A percentile compares a stretch with the other conserved stretches of the same genome.
phyloP scores from a whole-genome alignment of 2,329 filamentous ascomycete genomes.

The Colletotrichum nymphaeae region DNA sequence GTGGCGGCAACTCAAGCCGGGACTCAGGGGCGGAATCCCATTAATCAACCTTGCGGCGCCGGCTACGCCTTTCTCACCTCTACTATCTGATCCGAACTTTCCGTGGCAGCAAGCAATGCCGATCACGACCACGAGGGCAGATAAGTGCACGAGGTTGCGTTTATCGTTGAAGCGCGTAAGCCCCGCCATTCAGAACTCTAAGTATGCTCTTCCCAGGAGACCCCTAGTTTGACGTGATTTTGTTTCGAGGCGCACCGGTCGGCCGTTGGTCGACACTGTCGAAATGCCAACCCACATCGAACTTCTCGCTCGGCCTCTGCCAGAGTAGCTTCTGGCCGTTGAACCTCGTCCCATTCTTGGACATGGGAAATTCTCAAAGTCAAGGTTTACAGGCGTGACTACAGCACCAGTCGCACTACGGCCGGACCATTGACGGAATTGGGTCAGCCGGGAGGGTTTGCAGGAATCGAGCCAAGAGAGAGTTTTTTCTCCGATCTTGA shows the following conservation, averaged over 20 bases:
- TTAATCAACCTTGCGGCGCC: neutral
- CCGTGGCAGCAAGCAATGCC: neutral
- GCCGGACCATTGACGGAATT: neutral
- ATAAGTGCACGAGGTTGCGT: neutral
- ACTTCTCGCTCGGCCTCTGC: neutral
- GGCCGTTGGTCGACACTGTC: neutral
- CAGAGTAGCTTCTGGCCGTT: neutral
- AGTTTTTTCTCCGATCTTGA: neutral
- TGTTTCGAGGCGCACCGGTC: neutral
- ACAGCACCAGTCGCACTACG: neutral
- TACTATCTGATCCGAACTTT: neutral
- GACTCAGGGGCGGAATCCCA: neutral
- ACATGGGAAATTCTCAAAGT: neutral
- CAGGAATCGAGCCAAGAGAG: neutral
- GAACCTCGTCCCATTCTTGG: neutral
- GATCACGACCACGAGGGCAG: neutral
- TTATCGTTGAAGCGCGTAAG: neutral
- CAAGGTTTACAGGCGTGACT: neutral
- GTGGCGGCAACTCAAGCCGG: neutral
- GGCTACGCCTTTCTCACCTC: neutral
- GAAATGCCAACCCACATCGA: neutral
- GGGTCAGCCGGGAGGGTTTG: neutral
- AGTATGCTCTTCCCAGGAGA: neutral
- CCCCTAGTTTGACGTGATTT: neutral
- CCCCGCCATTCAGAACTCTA: neutral